These are phyloP conservation scores for Puccinia sorghi DNA, from an alignment of 1,284 basidiomycete species.

Conservation along the genomic window DNA sequence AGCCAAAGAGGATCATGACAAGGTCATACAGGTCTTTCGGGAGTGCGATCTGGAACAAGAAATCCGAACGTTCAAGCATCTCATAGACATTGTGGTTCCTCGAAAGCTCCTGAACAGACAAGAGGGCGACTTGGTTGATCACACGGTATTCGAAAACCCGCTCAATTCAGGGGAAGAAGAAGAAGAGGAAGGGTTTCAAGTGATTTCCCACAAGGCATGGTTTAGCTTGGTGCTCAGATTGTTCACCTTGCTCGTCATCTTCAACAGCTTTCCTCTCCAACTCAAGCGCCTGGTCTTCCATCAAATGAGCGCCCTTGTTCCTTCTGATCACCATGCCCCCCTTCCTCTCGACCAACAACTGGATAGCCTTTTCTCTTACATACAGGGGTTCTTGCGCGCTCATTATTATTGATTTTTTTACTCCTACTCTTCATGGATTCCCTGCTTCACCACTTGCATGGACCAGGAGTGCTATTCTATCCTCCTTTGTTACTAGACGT, in stretches of 20 bases:
- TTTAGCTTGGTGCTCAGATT: slow-evolving; percentile 4
- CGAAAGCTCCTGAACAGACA: not conserved
- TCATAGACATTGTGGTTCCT: slow-evolving; percentile 15
- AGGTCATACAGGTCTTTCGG: not conserved
- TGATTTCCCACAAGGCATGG: slow-evolving; percentile 16
- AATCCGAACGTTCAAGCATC: slow-evolving; percentile 13
- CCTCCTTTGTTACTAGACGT: too few species aligned
- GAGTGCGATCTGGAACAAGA: not conserved
- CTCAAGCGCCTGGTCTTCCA: not conserved
- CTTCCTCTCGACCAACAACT: not conserved
- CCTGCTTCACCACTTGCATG: too few species aligned
- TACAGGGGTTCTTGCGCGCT: not conserved
- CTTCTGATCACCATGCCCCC: not conserved
- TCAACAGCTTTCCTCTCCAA: not conserved
- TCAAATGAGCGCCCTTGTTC: not conserved
- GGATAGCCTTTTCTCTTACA: not conserved
- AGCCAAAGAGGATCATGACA: not conserved
- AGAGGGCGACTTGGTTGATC: not conserved
- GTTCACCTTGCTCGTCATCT: slow-evolving; percentile 1
- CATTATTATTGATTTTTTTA: not conserved
- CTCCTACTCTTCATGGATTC: too few species aligned
- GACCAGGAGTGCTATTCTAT: too few species aligned
- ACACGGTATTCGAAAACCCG: not conserved
- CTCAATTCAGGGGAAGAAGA: not conserved
- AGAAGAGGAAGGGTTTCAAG: not conserved